Base-by-base conservation (phyloP, 495 filamentous ascomycete genomes). In the Zalerion maritima region DNA sequence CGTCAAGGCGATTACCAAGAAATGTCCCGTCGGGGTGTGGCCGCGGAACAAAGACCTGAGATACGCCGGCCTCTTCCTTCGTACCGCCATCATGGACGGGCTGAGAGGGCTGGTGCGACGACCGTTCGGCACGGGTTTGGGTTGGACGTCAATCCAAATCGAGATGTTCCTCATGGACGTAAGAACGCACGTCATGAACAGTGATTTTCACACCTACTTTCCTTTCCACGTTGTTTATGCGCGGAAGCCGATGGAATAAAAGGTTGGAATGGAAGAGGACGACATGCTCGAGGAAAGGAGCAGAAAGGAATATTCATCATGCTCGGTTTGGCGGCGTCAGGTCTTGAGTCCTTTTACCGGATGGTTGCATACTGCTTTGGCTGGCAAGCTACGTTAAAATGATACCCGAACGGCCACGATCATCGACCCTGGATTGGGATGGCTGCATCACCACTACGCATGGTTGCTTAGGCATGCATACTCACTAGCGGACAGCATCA, bases 131-230 rank as follows among this genome's bases (percentile, higher is more conserved):
- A 29, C 21, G 14, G 52, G 47, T 13, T 40, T 55, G 1, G 49
- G 48, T 2, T 50, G 52, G 49, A 55, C 51, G 18, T 37, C 28
- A 27, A 13, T 47, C 28, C 49, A 57, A 38, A 57, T 57, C 13
- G 54, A 57, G 41, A 47, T 54, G 40, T 49, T 55, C 10, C 35
- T 57, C 21, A 40, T 55, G 6, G 52, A 55, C 10, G 54, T 57
- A 18, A 29, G 54, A 2, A 52, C 48, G 38, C 41, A 45, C 14
- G 16, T 54, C 2, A 52, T 49, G 49, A 36, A 52, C 14, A 15
- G 11, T 1, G 40, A 40, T 14, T 29, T 47, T 14, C 54, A 57
- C 28, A 38, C 44, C 6, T 57, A 52, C 21, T 41, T 52, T 7
- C 34, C 34, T 4, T 46, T 45, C 26, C 40, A 49, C 26, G 41